These are phyloP conservation scores for Ceratobasidium theobromae DNA, from an alignment of 1,284 basidiomycete species.

Conservation along the genomic window DNA sequence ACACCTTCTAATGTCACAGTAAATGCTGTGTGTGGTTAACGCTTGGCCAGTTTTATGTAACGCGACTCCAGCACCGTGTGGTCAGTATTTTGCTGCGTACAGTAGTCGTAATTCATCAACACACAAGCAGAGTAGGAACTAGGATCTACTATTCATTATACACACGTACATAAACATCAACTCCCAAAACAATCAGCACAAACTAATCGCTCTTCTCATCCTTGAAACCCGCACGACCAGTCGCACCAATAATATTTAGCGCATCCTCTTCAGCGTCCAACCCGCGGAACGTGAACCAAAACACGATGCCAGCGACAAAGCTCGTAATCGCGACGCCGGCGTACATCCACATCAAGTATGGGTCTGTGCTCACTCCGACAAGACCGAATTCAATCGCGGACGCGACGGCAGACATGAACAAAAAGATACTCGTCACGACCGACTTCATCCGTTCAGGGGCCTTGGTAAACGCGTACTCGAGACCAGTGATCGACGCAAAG, in stretches of 20 bases:
- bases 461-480: conserved; percentile 89
- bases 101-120: too few relatives aligned
- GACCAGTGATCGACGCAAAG: conserved; percentile 76
- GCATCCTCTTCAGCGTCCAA: conserved; percentile 52
- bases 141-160: too few relatives aligned
- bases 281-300: conserved; percentile 50
- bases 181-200: neutral
- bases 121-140: too few relatives aligned
- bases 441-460: conserved; percentile 80
- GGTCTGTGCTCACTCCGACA: conserved; percentile 33
- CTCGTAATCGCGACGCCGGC: conserved; percentile 54
- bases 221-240: conserved; percentile 20
- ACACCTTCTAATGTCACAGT: too few relatives aligned
- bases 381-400: conserved; percentile 49
- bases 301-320: conserved; percentile 46
- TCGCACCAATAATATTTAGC: conserved; percentile 49
- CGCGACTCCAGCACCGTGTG: too few relatives aligned
- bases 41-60: too few relatives aligned
- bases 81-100: too few relatives aligned
- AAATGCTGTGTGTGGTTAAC: too few relatives aligned
- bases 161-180: too few relatives aligned
- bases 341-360: conserved; percentile 41
- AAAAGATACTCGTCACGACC: conserved; percentile 70
- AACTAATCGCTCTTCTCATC: conserved; percentile 13
- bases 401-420: conserved; percentile 66